Evolutionary conservation across 495 filamentous ascomycete genomes (phyloP).

Genomic region (Talaromyces trachyspermus): DNA sequence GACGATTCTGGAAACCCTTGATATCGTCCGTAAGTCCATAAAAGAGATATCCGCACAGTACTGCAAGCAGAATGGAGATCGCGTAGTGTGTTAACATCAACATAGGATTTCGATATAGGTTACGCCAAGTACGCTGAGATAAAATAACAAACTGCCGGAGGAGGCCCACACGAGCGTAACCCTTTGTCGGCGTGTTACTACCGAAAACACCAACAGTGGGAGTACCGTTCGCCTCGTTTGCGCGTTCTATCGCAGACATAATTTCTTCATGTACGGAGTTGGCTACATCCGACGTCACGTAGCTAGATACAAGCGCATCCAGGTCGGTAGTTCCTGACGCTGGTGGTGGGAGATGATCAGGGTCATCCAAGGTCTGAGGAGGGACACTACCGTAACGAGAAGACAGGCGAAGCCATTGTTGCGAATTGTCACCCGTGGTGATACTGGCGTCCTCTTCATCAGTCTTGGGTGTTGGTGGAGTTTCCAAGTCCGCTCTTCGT

Average conservation of each 20-base stretch:
- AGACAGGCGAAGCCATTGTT: constrained; percentile 63
- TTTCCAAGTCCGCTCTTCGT: constrained; percentile 54
- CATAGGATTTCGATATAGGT: constrained; percentile 96
- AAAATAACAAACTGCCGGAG: constrained; percentile 80
- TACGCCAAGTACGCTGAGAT: constrained; percentile 88
- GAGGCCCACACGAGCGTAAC: constrained; percentile 75
- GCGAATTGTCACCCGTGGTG: constrained; percentile 51
- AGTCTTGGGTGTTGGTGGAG: constrained; percentile 50
- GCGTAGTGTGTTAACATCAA: constrained; percentile 99
- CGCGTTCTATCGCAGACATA: constrained; percentile 49
- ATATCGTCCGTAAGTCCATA: constrained; percentile 95
- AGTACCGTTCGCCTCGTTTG: constrained; percentile 62
- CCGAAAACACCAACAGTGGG: constrained; percentile 51
- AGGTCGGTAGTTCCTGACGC: constrained; percentile 62
- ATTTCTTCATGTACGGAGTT: constrained; percentile 76
- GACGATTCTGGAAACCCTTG: constrained; percentile 92
- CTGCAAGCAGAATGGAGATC: constrained; percentile 91
- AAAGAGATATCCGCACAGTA: constrained; percentile 91
- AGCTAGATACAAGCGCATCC: constrained; percentile 70
- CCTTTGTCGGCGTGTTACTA: constrained; percentile 44
- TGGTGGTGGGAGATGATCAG: constrained; percentile 68
- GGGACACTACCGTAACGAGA: constrained; percentile 56
- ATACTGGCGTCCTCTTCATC: constrained; percentile 63
- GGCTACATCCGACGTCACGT: constrained; percentile 71
- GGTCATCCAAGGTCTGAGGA: constrained; percentile 60